Evolutionary conservation across 352 stramenopile genomes (phyloP).

Genomic region (Phytophthora rubi): DNA sequence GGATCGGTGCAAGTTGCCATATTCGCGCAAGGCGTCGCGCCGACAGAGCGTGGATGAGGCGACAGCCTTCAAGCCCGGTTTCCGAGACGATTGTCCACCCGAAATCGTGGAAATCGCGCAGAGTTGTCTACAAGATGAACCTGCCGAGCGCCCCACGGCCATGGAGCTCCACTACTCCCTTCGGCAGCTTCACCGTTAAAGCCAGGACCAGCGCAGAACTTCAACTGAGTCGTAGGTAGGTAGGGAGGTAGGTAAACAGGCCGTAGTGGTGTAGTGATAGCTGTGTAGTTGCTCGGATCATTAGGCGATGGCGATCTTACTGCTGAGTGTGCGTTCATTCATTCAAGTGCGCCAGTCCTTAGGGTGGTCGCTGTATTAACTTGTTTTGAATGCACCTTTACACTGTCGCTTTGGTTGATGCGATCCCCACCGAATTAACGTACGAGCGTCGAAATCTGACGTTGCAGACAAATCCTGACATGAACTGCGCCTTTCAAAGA

Average conservation of each 20-base stretch:
- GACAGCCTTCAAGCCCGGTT: slow-evolving; percentile 40
- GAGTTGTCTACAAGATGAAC: slow-evolving; percentile 53
- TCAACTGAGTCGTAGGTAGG: slow-evolving; percentile 1
- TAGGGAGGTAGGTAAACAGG: neutral
- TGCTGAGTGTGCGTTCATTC: neutral
- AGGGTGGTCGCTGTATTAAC: neutral
- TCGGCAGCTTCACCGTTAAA: slow-evolving; percentile 37
- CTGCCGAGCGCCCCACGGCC: slow-evolving; percentile 52
- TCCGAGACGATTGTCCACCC: slow-evolving; percentile 51
- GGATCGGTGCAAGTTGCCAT: slow-evolving; percentile 53
- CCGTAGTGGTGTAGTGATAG: neutral
- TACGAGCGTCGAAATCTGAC: neutral
- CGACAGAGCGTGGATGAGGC: slow-evolving; percentile 26
- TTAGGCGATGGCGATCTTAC: neutral
- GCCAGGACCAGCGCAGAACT: slow-evolving; percentile 5
- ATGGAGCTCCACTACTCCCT: slow-evolving; percentile 73
- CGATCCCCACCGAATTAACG: neutral
- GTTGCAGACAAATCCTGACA: neutral
- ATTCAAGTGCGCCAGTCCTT: neutral
- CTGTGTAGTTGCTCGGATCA: neutral
- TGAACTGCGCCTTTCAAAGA: neutral
- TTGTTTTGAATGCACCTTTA: neutral
- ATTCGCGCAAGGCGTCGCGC: slow-evolving; percentile 29
- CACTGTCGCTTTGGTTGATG: neutral
- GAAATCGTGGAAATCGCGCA: slow-evolving; percentile 50